phyloP scores from a whole-genome alignment of 73 alveolate genomes.

The Paramecium primaurelia region DNA sequence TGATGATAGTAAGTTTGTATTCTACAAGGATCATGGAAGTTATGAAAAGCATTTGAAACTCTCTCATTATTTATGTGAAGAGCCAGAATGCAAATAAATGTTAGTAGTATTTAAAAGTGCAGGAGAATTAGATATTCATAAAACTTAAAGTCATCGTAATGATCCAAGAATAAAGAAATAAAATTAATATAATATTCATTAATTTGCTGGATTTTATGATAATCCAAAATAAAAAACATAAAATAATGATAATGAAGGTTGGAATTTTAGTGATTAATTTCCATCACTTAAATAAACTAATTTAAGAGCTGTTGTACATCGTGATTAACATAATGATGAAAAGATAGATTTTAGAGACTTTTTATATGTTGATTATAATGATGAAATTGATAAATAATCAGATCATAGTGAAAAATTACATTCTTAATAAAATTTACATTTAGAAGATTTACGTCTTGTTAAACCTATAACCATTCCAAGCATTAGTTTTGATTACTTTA shows the following conservation, averaged over 20 bases:
- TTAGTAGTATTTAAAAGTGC: slow-evolving; percentile 24
- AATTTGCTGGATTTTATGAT: slow-evolving; percentile 10
- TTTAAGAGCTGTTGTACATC: slow-evolving; percentile 2
- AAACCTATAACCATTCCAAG: slow-evolving; percentile 7
- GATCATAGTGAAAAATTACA: slow-evolving; percentile 21
- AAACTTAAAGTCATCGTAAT: neutral
- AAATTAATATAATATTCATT: neutral
- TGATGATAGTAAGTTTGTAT: neutral
- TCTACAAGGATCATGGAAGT: slow-evolving; percentile 38
- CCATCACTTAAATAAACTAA: slow-evolving; percentile 49
- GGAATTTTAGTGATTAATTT: slow-evolving; percentile 44
- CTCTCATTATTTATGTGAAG: slow-evolving; percentile 57
- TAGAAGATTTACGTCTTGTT: slow-evolving; percentile 43
- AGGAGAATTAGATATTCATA: slow-evolving; percentile 50
- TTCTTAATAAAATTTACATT: neutral
- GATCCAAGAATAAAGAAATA: neutral
- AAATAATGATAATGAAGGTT: slow-evolving; percentile 45
- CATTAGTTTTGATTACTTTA: neutral
- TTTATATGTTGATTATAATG: slow-evolving; percentile 38
- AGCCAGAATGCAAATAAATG: slow-evolving; percentile 17
- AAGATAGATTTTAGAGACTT: slow-evolving; percentile 54
- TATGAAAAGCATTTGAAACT: slow-evolving; percentile 50
- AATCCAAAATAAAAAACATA: neutral
- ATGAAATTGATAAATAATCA: neutral
- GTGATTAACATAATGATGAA: slow-evolving; percentile 55